Evolutionary conservation across 768 basidiomycete species (phyloP).

Genomic region (Paxillus rubicundulus): DNA sequence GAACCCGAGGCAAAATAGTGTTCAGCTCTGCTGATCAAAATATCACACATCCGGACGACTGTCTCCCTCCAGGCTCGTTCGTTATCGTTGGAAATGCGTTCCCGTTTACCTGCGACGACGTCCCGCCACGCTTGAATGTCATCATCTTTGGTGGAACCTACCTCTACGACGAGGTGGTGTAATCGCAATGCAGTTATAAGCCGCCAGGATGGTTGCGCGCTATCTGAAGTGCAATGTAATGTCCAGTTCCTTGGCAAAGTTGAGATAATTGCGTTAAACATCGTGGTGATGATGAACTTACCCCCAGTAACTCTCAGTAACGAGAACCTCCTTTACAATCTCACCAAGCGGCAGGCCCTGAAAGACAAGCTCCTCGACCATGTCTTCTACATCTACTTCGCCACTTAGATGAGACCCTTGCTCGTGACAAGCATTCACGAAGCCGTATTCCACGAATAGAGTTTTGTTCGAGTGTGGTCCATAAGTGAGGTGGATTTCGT

Average conservation of each 20-base stretch:
- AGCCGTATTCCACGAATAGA: constrained; percentile 90
- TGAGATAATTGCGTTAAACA: neutral
- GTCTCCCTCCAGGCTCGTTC: constrained; percentile 47
- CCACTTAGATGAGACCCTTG: constrained; percentile 34
- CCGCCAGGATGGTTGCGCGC: constrained; percentile 78
- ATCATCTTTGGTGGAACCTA: constrained; percentile 23
- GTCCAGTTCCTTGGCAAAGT: constrained; percentile 67
- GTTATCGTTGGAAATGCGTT: constrained; percentile 46
- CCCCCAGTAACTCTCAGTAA: constrained; percentile 82
- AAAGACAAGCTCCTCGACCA: constrained; percentile 51
- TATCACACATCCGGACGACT: constrained; percentile 39
- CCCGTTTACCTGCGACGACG: constrained; percentile 46
- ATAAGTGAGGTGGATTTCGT: constrained; percentile 78
- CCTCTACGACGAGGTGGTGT: constrained; percentile 45
- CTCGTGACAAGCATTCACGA: constrained; percentile 46
- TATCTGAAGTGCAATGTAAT: constrained; percentile 55
- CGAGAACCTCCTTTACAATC: constrained; percentile 53
- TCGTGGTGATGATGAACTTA: constrained; percentile 33
- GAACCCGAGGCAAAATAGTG: constrained; percentile 8
- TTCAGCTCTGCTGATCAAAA: constrained; percentile 35
- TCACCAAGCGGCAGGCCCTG: constrained; percentile 37
- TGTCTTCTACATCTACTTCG: constrained; percentile 62
- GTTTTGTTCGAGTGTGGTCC: constrained; percentile 75
- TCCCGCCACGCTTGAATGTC: constrained; percentile 51
- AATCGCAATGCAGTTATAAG: constrained; percentile 71